These are phyloP conservation scores for Boletus coccyginus DNA, from an alignment of 768 basidiomycete genomes.

Conservation along the genomic window DNA sequence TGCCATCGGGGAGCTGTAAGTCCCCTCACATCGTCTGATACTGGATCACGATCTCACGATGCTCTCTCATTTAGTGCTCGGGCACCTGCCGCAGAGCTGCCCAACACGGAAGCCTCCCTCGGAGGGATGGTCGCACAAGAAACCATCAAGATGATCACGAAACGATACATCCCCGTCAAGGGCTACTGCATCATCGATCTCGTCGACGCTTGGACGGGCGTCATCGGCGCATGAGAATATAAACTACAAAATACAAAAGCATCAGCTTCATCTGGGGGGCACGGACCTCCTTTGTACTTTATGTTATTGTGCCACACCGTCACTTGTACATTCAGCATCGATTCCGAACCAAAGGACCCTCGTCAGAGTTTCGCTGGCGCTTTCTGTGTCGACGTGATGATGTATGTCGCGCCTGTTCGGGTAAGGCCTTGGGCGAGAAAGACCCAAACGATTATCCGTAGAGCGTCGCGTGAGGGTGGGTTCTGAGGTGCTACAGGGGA, in stretches of 20 bases:
- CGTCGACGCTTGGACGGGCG: slow-evolving; percentile 73
- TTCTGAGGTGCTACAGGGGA: no score
- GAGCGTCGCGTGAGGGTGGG: no score
- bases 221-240: slow-evolving; percentile 33
- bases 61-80: slow-evolving; percentile 50
- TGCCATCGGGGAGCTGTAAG: slow-evolving; percentile 79
- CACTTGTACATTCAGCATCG: background rate
- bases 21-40: background rate
- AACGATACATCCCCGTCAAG: slow-evolving; percentile 89
- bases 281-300: no score
- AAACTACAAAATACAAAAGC: background rate
- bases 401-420: no score
- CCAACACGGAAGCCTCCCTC: slow-evolving; percentile 90
- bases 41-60: slow-evolving; percentile 1
- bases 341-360: background rate
- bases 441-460: no score
- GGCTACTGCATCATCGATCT: slow-evolving; percentile 86
- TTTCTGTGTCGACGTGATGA: no score
- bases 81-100: slow-evolving; percentile 79
- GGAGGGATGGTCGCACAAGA: slow-evolving; percentile 96
- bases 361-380: no score
- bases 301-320: background rate
- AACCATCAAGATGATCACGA: slow-evolving; percentile 94
- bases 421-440: no score
- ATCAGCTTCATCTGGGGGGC: background rate